Evolutionary conservation across 345 rosid species (phyloP).

Genomic region (Camelina neglecta): DNA sequence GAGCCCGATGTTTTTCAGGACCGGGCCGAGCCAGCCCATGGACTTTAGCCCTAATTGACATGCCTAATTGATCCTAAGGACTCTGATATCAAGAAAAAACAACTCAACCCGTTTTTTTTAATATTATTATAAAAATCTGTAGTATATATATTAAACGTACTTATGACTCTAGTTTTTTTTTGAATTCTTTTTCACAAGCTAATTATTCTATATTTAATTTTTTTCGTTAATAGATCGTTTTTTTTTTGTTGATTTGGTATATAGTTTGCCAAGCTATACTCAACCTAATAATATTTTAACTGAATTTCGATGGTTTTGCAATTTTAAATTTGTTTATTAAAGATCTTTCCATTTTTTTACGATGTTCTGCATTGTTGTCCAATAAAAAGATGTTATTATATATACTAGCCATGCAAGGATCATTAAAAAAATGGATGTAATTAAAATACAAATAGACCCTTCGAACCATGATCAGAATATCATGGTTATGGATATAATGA

Average conservation of each 20-base stretch:
- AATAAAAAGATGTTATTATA: not conserved
- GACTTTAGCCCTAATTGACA: too few species aligned
- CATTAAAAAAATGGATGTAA: not conserved
- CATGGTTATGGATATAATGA: conserved; percentile 24
- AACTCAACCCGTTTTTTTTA: too few species aligned
- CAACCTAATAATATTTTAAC: not conserved
- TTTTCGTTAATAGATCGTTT: too few species aligned
- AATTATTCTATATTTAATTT: not conserved
- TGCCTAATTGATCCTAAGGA: too few species aligned
- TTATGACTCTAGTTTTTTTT: not conserved
- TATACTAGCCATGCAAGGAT: conserved; percentile 4
- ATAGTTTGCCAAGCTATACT: not conserved
- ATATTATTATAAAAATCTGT: too few species aligned
- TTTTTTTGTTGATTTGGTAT: not conserved
- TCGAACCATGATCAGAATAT: conserved; percentile 5
- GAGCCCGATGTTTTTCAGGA: too few species aligned
- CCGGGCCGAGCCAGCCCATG: too few species aligned
- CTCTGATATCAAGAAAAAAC: too few species aligned
- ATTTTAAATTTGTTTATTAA: too few species aligned
- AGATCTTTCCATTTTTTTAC: too few species aligned
- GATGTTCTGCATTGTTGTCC: not conserved
- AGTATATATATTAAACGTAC: not conserved
- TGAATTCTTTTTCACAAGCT: not conserved
- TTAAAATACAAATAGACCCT: conserved; percentile 13
- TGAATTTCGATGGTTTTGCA: too few species aligned